A percentile compares a stretch with the other conserved stretches of the same genome.
phyloP scores from a whole-genome alignment of 129 eudicot genomes.

The Tanacetum coccineum region DNA sequence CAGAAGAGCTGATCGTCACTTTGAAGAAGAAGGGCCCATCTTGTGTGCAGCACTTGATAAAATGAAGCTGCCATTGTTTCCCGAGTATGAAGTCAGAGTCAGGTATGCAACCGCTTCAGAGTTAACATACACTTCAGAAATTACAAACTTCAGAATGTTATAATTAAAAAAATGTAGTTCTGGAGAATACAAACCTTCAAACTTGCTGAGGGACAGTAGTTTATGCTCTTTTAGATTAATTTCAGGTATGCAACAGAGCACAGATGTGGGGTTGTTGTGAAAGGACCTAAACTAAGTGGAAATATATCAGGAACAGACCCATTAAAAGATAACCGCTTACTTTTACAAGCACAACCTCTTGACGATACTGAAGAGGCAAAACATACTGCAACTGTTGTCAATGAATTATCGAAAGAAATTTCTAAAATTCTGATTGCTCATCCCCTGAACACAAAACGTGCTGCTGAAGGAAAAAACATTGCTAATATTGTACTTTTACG shows the following conservation, averaged over 20 bases:
- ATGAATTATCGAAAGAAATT: conserved; percentile 82
- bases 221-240: conserved; percentile 16
- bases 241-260: conserved; percentile 98
- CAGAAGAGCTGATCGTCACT: conserved; percentile 95
- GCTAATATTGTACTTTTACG: conserved; percentile 91
- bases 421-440: conserved; percentile 71
- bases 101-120: conserved; percentile 39
- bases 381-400: conserved; percentile 81
- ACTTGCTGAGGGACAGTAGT: not conserved
- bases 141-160: not conserved
- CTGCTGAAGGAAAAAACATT: conserved; percentile 77
- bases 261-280: conserved; percentile 96
- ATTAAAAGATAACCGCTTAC: conserved; percentile 84
- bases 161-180: not conserved
- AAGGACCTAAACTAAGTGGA: conserved; percentile 94
- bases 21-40: conserved; percentile 97
- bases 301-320: conserved; percentile 98
- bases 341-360: conserved; percentile 73
- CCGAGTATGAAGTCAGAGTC: conserved; percentile 91
- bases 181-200: no score
- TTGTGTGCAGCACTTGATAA: conserved; percentile 94
- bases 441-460: conserved; percentile 72
- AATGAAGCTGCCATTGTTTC: conserved; percentile 84
- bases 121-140: not conserved
- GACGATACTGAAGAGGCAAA: conserved; percentile 89